Conservation (phyloP, 805 yeast genomes). For the Saturnispora galanensis region DNA sequence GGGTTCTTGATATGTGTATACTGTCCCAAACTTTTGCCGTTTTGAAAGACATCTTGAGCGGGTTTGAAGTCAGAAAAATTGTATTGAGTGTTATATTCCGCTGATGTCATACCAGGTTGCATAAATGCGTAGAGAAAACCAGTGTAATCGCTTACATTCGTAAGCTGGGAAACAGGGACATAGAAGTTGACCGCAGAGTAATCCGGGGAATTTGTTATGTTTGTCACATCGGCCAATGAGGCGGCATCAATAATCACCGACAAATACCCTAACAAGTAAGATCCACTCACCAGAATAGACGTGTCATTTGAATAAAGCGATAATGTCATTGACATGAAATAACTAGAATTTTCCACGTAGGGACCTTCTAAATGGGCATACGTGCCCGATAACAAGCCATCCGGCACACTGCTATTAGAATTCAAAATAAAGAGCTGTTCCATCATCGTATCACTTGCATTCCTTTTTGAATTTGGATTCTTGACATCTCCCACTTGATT, state of each 20-base stretch:
- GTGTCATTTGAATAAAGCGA: constrained; percentile 59
- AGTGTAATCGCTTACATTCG: constrained; percentile 19
- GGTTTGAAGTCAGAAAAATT: constrained; percentile 16
- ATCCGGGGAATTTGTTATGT: constrained; percentile 30
- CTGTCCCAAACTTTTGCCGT: constrained; percentile 31
- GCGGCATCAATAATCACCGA: constrained; percentile 46
- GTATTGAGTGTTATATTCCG: constrained; percentile 4
- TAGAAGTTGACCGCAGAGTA: constrained; percentile 22
- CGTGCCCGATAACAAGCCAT: constrained; percentile 28
- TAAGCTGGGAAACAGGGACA: constrained; percentile 16
- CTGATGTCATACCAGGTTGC: constrained; percentile 17
- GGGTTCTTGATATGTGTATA: constrained; percentile 30
- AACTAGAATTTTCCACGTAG: constrained; percentile 34
- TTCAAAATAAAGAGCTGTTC: constrained; percentile 28
- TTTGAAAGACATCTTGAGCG: constrained; percentile 15
- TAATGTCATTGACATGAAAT: constrained; percentile 63
- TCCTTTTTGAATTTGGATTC: constrained; percentile 22
- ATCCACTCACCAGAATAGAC: constrained; percentile 52
- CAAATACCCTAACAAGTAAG: constrained; percentile 60
- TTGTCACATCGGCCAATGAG: constrained; percentile 8
- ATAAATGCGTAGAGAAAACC: constrained; percentile 36
- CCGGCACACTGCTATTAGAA: constrained; percentile 27
- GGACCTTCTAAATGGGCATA: constrained; percentile 64
- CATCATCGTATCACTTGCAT: constrained; percentile 33
- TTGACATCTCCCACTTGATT: constrained; percentile 35